Conservation (phyloP, 345 rosid species). For the Anastatica hierochuntica region DNA sequence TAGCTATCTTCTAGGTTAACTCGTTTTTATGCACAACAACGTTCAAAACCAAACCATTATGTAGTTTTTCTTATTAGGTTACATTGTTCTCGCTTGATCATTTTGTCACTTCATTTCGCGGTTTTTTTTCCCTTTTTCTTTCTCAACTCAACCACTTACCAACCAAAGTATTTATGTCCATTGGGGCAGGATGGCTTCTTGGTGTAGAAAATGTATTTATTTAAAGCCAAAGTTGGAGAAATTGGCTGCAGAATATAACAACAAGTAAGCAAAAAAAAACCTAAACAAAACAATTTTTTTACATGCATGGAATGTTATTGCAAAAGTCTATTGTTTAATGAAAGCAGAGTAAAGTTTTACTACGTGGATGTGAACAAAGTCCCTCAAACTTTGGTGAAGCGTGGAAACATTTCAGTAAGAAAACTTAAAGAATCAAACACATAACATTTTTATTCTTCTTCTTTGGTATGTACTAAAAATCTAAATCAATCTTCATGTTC, state of each 20-base stretch:
- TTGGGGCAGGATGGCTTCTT: constrained; percentile 73
- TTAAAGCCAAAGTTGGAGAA: constrained; percentile 92
- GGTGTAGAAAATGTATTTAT: constrained; percentile 97
- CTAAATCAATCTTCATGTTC: constrained; percentile 1
- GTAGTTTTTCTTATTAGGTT: too few species aligned
- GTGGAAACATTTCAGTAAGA: constrained; percentile 70
- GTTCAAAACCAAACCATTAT: too few species aligned
- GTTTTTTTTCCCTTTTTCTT: too few species aligned
- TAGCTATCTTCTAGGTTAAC: too few species aligned
- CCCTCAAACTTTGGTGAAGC: constrained; percentile 65
- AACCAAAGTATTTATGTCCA: too few species aligned
- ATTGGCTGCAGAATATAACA: constrained; percentile 50
- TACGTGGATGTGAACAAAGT: constrained; percentile 87
- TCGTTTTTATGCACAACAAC: too few species aligned
- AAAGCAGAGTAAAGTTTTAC: constrained; percentile 54
- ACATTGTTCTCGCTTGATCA: too few species aligned
- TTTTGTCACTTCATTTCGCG: too few species aligned
- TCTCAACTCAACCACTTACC: too few species aligned
- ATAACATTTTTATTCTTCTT: neutral
- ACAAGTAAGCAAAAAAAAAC: constrained; percentile 29
- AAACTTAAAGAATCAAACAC: neutral
- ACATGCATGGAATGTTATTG: neutral
- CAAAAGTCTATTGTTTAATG: neutral
- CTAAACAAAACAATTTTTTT: neutral
- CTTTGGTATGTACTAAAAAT: neutral